These are phyloP conservation scores for Pholiota microspora DNA, from an alignment of 768 basidiomycete genomes.

Conservation along the genomic window DNA sequence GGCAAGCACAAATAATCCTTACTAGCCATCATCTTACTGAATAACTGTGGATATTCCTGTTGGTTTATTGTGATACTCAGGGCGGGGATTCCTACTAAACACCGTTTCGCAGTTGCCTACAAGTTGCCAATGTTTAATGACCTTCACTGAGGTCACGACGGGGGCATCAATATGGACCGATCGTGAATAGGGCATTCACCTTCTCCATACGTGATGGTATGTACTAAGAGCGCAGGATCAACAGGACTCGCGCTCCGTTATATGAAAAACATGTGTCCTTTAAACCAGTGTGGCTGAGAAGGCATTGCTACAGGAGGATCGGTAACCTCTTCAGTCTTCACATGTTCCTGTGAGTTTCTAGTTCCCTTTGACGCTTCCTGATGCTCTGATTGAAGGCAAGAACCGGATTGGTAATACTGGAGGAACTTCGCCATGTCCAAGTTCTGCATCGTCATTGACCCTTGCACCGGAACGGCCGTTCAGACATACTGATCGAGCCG, in stretches of 20 bases:
- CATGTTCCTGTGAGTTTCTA: constrained; percentile 10
- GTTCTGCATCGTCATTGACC: constrained; percentile 13
- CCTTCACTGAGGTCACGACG: constrained; percentile 2
- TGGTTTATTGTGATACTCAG: neutral
- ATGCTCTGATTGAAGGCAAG: constrained; percentile 7
- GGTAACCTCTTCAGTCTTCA: constrained; percentile 7
- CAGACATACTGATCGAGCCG: constrained; percentile 20
- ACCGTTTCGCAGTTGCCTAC: constrained; percentile 2
- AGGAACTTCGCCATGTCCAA: constrained; percentile 18
- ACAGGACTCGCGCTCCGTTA: constrained; percentile 10
- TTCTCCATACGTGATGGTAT: constrained; percentile 11
- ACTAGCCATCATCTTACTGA: neutral
- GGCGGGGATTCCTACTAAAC: neutral
- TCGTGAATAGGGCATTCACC: constrained; percentile 10
- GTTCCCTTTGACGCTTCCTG: neutral
- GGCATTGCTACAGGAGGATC: constrained; percentile 7
- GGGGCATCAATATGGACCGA: constrained; percentile 11
- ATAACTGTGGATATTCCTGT: neutral
- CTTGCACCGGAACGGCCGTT: constrained; percentile 12
- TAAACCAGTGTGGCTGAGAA: constrained; percentile 13
- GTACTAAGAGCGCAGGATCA: constrained; percentile 4
- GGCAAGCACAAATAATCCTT: neutral
- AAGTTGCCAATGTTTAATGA: constrained; percentile 4
- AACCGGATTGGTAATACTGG: constrained; percentile 11
- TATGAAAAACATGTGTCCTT: constrained; percentile 17